Evolutionary conservation across 768 basidiomycete species (phyloP), one percentile per base, ranked within the genome.

Genomic region (Mycena rebaudengoi): DNA sequence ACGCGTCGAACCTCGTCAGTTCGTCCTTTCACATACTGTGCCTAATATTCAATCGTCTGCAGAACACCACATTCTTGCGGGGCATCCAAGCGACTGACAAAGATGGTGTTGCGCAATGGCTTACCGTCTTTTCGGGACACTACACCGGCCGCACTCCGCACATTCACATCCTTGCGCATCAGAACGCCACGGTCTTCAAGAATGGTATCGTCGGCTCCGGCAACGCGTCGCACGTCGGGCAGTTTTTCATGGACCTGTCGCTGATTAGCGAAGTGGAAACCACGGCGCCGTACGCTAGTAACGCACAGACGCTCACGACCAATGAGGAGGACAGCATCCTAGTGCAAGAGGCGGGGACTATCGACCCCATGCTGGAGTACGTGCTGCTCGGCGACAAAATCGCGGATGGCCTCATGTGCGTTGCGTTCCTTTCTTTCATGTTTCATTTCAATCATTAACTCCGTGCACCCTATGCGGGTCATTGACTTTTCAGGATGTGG

Each of bases 101-200:
- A 10, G 67, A 69, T 14, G 67, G 67, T 39, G 67, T 66, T 14
- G 67, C 56, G 35, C 64, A 65, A 35, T 69, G 41, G 49, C 55
- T 66, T 23, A 66, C 55, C 14, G 46, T 52, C 12, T 65, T 69
- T 32, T 60, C 67, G 5, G 67, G 67, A 13, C 67, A 69, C 51
- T 69, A 69, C 57, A 62, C 60, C 23, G 46, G 43, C 28, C 67
- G 67, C 48, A 26, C 67, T 10, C 41, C 64, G 6, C 67, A 69
- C 54, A 66, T 69, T 35, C 67, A 69, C 53, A 63, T 69, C 51
- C 28, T 63, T 25, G 64, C 67, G 18, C 55, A 69, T 40, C 48
- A 57, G 6, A 66, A 69, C 40, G 60, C 60, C 25, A 66, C 67
- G 8, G 20, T 49, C 30, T 53, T 58, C 39, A 23, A 29, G 16